Evolutionary conservation across 2,329 filamentous ascomycete genomes (phyloP).

Genomic region (Epichloe scottii): DNA sequence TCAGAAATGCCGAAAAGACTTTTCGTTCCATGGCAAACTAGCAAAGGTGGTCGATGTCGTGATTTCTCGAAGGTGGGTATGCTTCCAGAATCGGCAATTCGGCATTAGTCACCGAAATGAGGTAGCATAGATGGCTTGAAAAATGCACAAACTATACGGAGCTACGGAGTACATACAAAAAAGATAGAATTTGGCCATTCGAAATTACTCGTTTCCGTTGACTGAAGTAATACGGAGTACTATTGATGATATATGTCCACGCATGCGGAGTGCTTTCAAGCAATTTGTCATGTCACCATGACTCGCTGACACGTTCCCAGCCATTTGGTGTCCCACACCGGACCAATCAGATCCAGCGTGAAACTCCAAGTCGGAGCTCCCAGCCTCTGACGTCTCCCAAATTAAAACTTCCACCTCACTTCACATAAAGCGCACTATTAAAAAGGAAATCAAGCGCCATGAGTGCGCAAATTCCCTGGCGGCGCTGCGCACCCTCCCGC

Average conservation of each 20-base stretch:
- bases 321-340: background rate
- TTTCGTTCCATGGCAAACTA: background rate
- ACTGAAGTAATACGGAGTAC: too few relatives aligned
- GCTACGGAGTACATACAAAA: too few relatives aligned
- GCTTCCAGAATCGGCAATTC: background rate
- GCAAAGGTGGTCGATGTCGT: constrained; percentile 1
- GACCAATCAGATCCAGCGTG: background rate
- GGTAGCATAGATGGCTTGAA: background rate
- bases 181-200: too few relatives aligned
- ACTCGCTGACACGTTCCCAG: background rate
- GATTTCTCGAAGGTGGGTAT: constrained; percentile 6
- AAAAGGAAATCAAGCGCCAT: constrained; percentile 10
- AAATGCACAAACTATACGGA: too few relatives aligned
- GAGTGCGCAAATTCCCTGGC: constrained; percentile 21
- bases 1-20: background rate
- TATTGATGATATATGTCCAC: too few relatives aligned
- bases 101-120: constrained; percentile 7
- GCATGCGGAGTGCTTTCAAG: too few relatives aligned
- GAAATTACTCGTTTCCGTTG: too few relatives aligned
- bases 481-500: constrained; percentile 13
- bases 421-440: background rate
- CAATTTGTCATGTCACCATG: background rate
- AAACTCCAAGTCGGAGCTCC: background rate
- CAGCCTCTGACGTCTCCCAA: background rate
- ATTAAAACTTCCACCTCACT: background rate